Conservation (phyloP, 1,284 basidiomycete genomes). For the Ustilago esculenta region DNA sequence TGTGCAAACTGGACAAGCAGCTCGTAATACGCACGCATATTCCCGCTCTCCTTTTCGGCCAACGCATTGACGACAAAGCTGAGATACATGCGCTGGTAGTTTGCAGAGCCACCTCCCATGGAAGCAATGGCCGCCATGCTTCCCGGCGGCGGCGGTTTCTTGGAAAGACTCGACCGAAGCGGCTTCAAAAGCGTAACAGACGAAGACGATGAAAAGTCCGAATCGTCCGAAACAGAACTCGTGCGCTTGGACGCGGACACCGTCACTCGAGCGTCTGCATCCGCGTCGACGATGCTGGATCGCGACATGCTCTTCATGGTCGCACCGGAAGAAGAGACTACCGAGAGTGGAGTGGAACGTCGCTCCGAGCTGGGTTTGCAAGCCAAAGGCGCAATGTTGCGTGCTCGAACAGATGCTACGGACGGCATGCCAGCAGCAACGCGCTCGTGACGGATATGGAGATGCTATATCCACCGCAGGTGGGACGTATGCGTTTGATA, state of each 20-base stretch:
- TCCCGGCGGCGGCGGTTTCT: constrained; percentile 37
- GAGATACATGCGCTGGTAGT: constrained; percentile 78
- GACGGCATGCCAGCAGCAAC: constrained; percentile 47
- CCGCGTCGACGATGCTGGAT: constrained; percentile 9
- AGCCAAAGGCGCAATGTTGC: constrained; percentile 25
- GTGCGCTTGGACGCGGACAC: constrained; percentile 37
- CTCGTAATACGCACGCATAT: constrained; percentile 69
- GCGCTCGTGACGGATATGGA: constrained; percentile 4
- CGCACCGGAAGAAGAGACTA: background rate
- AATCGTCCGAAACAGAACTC: constrained; percentile 29
- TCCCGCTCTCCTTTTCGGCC: constrained; percentile 74
- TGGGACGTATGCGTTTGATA: too few relatives aligned
- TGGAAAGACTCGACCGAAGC: constrained; percentile 37
- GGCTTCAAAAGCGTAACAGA: constrained; percentile 33
- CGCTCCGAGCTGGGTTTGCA: constrained; percentile 6
- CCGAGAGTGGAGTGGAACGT: background rate
- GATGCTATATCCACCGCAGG: background rate
- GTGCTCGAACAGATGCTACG: constrained; percentile 30
- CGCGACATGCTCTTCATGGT: constrained; percentile 31
- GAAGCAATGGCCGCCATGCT: constrained; percentile 42
- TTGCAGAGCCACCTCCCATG: constrained; percentile 18
- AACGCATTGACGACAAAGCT: constrained; percentile 84
- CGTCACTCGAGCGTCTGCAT: constrained; percentile 3
- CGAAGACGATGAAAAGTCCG: constrained; percentile 29
- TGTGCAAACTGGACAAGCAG: constrained; percentile 70